Evolutionary conservation across 176 grass and related monocot species (phyloP), one percentile per base, ranked within the genome.

Genomic region (Oryza meyeriana): DNA sequence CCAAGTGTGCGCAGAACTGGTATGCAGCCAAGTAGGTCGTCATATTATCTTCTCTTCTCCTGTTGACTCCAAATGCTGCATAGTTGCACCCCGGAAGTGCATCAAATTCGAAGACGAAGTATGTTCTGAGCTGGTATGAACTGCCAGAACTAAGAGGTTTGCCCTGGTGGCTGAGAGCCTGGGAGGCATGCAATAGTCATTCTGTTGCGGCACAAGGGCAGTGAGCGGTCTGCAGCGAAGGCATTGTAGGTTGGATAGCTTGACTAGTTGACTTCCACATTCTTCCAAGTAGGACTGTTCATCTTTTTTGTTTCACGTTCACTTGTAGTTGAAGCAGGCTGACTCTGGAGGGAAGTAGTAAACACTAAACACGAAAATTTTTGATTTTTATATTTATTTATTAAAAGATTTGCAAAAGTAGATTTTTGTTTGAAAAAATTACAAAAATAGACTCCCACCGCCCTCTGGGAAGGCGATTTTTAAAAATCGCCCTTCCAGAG

Each of bases 1-100:
- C 96, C 48, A 99, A 99, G 61, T 99, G 87, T 78, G 93, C 91
- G 24, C 83, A 92, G 69, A 99, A 85, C 63, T 99, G 96, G 96
- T 98, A 95, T 61, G 96, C 91, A 50, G 93, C 90, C 79, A 99
- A 99, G 83, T 95, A 93, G 66, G 75, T 45, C 22, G 3, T 0
- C 52, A 13, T 52, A 25, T 81, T 4, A 2, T 65, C 28, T n/a
- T n/a, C 6, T 8, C 9, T 10, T 9, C 11, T 14, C 64, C n/a
- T 12, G 61, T 24, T 28, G 48, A 69, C 61, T 73, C 36, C 29
- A 61, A 80, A 45, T 22, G 26, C 11, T 28, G 55, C 4, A 57
- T 42, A 55, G 64, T 35, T 65, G 77, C 17, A 28, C 47, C 64
- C 41, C 59, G 66, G 42, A 62, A 10, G 12, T 24, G 73, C n/a